These are phyloP conservation scores for Betula pendula DNA, from an alignment of 306 rosid species.

Conservation along the genomic window DNA sequence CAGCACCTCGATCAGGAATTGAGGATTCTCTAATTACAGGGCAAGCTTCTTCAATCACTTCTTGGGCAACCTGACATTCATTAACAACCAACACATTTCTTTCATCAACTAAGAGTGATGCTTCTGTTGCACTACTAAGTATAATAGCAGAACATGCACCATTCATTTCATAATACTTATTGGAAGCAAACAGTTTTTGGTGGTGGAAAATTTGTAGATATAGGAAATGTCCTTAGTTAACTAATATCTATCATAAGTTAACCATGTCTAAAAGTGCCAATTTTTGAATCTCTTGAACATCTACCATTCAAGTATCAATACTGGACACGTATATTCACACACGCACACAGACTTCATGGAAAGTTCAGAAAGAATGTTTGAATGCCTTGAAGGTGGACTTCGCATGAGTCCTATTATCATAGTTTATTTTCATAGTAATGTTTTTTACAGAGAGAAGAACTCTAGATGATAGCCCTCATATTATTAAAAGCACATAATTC, in stretches of 20 bases:
- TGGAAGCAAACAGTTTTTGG: background rate
- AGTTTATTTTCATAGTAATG: background rate
- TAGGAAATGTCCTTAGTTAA: background rate
- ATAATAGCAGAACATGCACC: background rate
- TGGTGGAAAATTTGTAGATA: background rate
- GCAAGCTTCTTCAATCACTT: slow-evolving; percentile 44
- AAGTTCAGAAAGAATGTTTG: background rate
- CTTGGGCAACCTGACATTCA: slow-evolving; percentile 43
- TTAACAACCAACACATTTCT: slow-evolving; percentile 39
- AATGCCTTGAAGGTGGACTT: background rate
- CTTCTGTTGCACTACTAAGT: slow-evolving; percentile 18
- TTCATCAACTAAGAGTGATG: slow-evolving; percentile 30
- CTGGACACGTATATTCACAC: background rate
- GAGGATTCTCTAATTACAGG: slow-evolving; percentile 40
- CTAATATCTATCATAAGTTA: background rate
- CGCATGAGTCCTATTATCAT: background rate
- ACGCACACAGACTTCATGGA: background rate
- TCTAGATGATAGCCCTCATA: background rate
- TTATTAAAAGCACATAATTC: background rate
- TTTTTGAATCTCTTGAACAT: background rate
- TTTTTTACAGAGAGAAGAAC: background rate
- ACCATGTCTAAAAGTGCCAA: background rate
- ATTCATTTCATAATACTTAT: background rate
- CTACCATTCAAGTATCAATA: background rate
- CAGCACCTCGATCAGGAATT: slow-evolving; percentile 37